Base-by-base conservation (phyloP, 1,284 basidiomycete species). In the Cryptococcus sp. region DNA sequence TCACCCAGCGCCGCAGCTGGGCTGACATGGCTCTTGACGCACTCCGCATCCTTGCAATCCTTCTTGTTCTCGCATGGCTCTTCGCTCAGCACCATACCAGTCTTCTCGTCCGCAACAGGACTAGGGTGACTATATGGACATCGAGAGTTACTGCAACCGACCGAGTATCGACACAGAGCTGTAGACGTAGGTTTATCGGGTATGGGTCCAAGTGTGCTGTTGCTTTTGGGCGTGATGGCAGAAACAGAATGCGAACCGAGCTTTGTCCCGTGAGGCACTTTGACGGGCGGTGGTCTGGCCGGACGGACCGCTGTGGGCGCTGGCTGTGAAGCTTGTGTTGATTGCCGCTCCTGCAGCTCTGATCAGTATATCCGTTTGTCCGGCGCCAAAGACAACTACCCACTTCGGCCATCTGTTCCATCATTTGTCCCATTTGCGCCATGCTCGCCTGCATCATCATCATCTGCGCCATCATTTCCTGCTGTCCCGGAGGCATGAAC, bases 41-140 rank as follows among this genome's bases (percentile, higher is more conserved):
- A 95, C 77, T 95, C 91, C 70, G 89, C 86, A 75, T 96, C 91
- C 73, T 88, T 87, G 78, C 93, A 97, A 46, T 87, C 81, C 70
- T 86, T 88, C 19, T 90, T 90, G 44, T 87, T 85, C 67, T 74
- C 69, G 74, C 93, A 96, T 20, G 89, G 82, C 62, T 95, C 93
- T 61, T 89, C 92, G 67, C 89, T 92, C 58, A 96, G 80, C 2
- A 96, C 93, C 64, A 97, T 84, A n/a, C 93, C 93, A n/a, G 70
- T 75, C 71, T 88, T 91, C 78, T 94, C 91, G 26, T 93, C 93
- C 2, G 93, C 92, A 0, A 91, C 90, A 16, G 93, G 93, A 5
- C 89, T 91, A 3, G 93, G 91, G 76, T 97, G 93, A 11, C 89
- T 90, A 78, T 86, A 96, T 19, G 87, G 83, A 76, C 93, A 97